Conservation (phyloP, 768 basidiomycete species). For the Psilocybe sp. region DNA sequence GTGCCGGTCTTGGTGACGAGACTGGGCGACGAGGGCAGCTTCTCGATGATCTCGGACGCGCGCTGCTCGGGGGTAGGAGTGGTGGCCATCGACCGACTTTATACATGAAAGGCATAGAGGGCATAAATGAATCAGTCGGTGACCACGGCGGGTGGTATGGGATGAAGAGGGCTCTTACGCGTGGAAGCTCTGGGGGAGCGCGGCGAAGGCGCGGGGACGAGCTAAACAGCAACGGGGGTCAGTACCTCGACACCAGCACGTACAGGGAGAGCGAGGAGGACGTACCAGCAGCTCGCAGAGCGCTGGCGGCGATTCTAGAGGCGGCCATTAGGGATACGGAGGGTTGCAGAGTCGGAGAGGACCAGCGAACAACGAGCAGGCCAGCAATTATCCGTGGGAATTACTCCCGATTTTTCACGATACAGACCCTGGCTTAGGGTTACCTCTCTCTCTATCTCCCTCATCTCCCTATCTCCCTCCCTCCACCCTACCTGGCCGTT, state of each 20-base stretch:
- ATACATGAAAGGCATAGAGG: constrained; percentile 11
- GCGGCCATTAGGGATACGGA: constrained; percentile 44
- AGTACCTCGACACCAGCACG: too few species aligned
- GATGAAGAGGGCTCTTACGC: constrained; percentile 33
- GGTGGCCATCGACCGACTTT: constrained; percentile 66
- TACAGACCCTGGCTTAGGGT: constrained; percentile 27
- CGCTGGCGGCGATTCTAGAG: constrained; percentile 67
- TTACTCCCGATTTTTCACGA: constrained; percentile 39
- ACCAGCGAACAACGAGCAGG: constrained; percentile 23
- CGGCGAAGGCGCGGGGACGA: constrained; percentile 52
- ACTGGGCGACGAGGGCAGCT: constrained; percentile 78
- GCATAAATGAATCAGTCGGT: constrained; percentile 8
- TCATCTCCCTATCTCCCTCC: not conserved
- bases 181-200: constrained; percentile 42
- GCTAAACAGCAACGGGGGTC: constrained; percentile 30
- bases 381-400: constrained; percentile 36
- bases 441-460: constrained; percentile 2
- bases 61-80: constrained; percentile 76
- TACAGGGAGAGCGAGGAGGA: not conserved
- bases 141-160: constrained; percentile 2
- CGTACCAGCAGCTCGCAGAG: constrained; percentile 61
- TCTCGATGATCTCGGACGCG: constrained; percentile 88
- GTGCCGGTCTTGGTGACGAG: constrained; percentile 95
- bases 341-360: constrained; percentile 23
- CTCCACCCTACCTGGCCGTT: too few species aligned